These are phyloP conservation scores for Saccharomyces hybrid DNA, from an alignment of 1,139 yeast species.

Conservation along the genomic window DNA sequence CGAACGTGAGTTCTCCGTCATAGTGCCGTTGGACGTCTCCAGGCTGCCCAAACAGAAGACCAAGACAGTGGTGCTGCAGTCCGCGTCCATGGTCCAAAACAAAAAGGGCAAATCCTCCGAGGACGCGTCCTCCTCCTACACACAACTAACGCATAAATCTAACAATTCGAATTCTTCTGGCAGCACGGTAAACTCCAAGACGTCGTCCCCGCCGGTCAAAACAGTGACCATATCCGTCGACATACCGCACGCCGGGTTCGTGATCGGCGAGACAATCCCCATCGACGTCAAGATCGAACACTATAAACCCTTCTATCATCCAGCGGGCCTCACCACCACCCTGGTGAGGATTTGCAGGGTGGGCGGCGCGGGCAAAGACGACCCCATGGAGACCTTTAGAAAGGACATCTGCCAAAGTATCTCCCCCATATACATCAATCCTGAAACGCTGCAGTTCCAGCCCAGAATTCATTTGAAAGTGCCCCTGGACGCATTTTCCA, in stretches of 20 bases:
- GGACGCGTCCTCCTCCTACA: conserved; percentile 21
- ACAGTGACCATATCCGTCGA: conserved; percentile 40
- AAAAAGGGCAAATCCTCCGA: conserved; percentile 9
- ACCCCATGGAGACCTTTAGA: conserved; percentile 66
- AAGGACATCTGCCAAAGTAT: conserved; percentile 77
- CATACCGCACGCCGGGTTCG: conserved; percentile 60
- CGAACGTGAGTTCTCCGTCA: conserved; percentile 50
- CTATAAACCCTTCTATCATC: conserved; percentile 59
- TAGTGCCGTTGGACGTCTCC: conserved; percentile 70
- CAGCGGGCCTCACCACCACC: conserved; percentile 74
- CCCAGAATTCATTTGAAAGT: conserved; percentile 59
- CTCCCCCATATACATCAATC: conserved; percentile 74
- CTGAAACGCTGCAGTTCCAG: conserved; percentile 49
- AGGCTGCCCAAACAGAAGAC: conserved; percentile 60
- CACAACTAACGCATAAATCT: conserved; percentile 17
- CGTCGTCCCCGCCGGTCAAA: conserved; percentile 4
- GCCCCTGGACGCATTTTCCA: conserved; percentile 83
- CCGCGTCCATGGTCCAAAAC: conserved; percentile 23
- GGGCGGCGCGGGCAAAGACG: conserved; percentile 52
- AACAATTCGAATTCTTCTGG: conserved; percentile 14
- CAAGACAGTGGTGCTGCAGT: conserved; percentile 53
- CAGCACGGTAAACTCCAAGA: conserved; percentile 11
- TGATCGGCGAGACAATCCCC: conserved; percentile 74
- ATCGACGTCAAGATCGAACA: conserved; percentile 60
- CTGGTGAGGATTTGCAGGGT: conserved; percentile 75